phyloP scores from a whole-genome alignment of 805 yeast genomes.

The Yamadazyma endophytica region DNA sequence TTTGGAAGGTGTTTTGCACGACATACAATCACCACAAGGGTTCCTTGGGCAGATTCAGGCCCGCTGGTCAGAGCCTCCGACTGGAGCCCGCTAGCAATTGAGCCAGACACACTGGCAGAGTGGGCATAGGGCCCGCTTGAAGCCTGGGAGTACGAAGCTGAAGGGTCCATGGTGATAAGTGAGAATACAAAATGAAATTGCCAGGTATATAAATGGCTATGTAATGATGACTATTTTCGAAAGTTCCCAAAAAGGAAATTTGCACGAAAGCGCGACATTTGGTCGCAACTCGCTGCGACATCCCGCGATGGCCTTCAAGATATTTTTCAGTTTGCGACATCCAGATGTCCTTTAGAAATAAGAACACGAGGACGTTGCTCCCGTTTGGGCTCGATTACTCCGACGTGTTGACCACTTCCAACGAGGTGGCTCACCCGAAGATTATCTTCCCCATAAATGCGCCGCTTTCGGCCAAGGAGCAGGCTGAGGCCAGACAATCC shows the following conservation, averaged over 20 bases:
- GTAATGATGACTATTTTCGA: no score
- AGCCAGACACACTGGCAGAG: background rate
- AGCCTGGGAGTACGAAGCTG: no score
- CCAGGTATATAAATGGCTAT: no score
- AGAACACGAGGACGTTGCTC: conserved; percentile 32
- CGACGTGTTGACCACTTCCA: conserved; percentile 44
- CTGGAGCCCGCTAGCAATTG: background rate
- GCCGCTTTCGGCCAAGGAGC: conserved; percentile 47
- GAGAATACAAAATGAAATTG: no score
- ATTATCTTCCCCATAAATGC: conserved; percentile 65
- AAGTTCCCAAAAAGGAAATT: no score
- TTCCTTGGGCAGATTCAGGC: conserved; percentile 44
- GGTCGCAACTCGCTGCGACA: no score
- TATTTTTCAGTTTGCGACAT: background rate
- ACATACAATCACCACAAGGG: conserved; percentile 69
- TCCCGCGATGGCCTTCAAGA: conserved; percentile 3
- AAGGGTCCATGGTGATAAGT: no score
- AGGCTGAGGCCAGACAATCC: conserved; percentile 48
- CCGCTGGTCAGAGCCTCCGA: conserved; percentile 1
- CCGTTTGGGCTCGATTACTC: conserved; percentile 74
- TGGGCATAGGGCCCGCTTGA: no score
- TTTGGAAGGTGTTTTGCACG: conserved; percentile 87
- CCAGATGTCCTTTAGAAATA: conserved; percentile 8
- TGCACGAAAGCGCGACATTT: conserved; percentile 16
- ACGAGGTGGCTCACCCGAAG: conserved; percentile 37